phyloP scores from a whole-genome alignment of 2,329 filamentous ascomycete genomes.

The Arthroderma sp. region DNA sequence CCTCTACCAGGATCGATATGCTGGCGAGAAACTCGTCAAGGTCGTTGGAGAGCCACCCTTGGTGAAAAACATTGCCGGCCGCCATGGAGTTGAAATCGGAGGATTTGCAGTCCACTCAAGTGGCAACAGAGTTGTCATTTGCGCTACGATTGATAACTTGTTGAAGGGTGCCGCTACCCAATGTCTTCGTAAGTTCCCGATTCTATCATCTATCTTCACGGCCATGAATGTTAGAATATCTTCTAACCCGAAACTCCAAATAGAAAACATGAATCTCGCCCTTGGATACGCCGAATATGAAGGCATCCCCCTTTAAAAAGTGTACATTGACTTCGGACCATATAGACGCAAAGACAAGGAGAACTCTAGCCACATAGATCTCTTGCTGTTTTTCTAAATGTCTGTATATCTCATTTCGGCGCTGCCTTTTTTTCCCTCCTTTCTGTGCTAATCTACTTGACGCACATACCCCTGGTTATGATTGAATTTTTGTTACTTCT shows the following conservation, averaged over 20 bases:
- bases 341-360: background rate
- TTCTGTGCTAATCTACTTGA: too few species aligned
- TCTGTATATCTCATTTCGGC: too few species aligned
- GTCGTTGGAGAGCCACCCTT: constrained; percentile 74
- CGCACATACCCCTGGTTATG: too few species aligned
- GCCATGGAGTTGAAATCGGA: constrained; percentile 86
- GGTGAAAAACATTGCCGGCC: constrained; percentile 71
- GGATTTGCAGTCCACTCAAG: constrained; percentile 85
- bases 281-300: constrained; percentile 80
- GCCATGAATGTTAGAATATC: background rate
- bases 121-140: constrained; percentile 86
- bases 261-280: constrained; percentile 89
- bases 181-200: constrained; percentile 60
- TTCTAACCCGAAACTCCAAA: constrained; percentile 4
- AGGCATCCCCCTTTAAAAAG: constrained; percentile 55
- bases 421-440: too few species aligned
- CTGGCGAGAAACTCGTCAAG: constrained; percentile 89
- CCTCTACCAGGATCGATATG: constrained; percentile 90
- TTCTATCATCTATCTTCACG: background rate
- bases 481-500: too few species aligned
- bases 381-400: background rate
- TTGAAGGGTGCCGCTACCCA: constrained; percentile 88
- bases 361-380: background rate
- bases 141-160: constrained; percentile 85
- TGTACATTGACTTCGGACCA: too few species aligned